A percentile compares a stretch with the other conserved stretches of the same genome.
Conservation (phyloP, 805 yeast genomes). For the Yamadazyma tumulicola region DNA sequence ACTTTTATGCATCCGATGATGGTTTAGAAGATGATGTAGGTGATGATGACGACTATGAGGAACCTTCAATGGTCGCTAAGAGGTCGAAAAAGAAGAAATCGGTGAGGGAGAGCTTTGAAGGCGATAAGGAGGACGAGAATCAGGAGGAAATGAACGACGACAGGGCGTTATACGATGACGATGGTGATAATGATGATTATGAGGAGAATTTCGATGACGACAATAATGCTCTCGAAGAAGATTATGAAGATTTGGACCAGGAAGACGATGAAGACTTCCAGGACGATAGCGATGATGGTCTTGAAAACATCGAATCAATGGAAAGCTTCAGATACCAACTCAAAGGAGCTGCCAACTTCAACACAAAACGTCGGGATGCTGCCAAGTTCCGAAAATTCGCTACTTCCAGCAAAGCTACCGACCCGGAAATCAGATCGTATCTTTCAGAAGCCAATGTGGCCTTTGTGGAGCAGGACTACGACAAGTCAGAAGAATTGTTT, state of each 20-base stretch:
- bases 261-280: too few relatives aligned
- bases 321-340: constrained; percentile 45
- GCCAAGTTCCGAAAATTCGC: too few relatives aligned
- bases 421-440: constrained; percentile 68
- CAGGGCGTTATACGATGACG: constrained; percentile 3
- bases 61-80: too few relatives aligned
- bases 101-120: background rate
- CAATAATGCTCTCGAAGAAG: constrained; percentile 1
- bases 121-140: constrained; percentile 1
- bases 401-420: constrained; percentile 41
- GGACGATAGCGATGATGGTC: constrained; percentile 31
- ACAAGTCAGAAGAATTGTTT: constrained; percentile 56
- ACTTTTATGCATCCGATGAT: too few relatives aligned
- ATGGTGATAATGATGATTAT: constrained; percentile 8
- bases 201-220: constrained; percentile 6
- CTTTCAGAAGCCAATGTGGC: constrained; percentile 78
- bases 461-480: constrained; percentile 62
- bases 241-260: background rate
- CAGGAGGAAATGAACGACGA: too few relatives aligned
- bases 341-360: constrained; percentile 65
- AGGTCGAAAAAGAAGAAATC: too few relatives aligned
- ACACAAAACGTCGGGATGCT: constrained; percentile 35
- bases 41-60: constrained; percentile 1
- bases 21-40: background rate
- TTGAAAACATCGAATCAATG: constrained; percentile 26